These are phyloP conservation scores for Pleurotus tuber-regium DNA, from an alignment of 768 basidiomycete genomes.

Conservation along the genomic window DNA sequence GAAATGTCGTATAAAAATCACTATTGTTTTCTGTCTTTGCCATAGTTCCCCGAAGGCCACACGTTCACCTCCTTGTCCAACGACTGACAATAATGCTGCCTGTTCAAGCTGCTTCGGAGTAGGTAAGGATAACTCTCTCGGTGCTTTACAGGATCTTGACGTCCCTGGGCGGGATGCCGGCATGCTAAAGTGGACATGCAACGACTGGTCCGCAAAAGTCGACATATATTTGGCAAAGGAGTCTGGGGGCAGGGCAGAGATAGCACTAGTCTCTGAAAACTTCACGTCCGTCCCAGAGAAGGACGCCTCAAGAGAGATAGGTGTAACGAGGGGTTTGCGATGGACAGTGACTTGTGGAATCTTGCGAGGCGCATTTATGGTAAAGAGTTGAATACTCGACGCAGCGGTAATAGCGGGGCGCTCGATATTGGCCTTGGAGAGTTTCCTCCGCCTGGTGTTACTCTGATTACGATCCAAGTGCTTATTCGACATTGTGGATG, in stretches of 20 bases:
- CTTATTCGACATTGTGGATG: too few relatives aligned
- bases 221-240: constrained; percentile 6
- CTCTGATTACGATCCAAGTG: not conserved
- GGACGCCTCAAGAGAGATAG: not conserved
- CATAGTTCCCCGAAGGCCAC: constrained; percentile 56
- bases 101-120: constrained; percentile 14
- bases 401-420: not conserved
- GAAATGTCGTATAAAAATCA: constrained; percentile 70
- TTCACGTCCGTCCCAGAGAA: not conserved
- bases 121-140: not conserved
- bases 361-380: not conserved
- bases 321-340: constrained; percentile 3
- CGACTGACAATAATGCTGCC: constrained; percentile 47
- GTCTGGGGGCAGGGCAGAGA: constrained; percentile 1
- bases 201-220: constrained; percentile 4
- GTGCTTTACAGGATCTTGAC: not conserved
- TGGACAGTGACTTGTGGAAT: constrained; percentile 2
- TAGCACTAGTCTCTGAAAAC: not conserved
- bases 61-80: constrained; percentile 51
- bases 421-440: not conserved
- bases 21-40: constrained; percentile 48
- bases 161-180: constrained; percentile 4
- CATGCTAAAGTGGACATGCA: constrained; percentile 7
- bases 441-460: not conserved
- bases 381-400: constrained; percentile 4